Conservation (phyloP, 257 asterid genomes). For the Leonotis leonurus region DNA sequence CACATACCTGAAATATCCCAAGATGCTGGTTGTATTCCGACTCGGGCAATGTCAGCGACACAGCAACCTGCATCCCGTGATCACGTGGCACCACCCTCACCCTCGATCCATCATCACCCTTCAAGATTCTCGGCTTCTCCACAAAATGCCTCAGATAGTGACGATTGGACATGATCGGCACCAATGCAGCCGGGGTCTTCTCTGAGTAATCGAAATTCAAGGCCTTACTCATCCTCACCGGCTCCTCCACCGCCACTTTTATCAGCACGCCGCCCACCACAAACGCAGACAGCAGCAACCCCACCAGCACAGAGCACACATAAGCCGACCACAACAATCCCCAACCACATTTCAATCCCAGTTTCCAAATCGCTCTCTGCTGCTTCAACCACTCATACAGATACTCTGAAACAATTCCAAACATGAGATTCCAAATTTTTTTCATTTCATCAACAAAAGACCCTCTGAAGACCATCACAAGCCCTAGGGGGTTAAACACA, state of each 20-base stretch:
- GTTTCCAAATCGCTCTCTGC: constrained; percentile 51
- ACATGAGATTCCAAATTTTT: constrained; percentile 26
- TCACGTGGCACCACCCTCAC: constrained; percentile 56
- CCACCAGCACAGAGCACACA: constrained; percentile 61
- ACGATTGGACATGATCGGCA: constrained; percentile 39
- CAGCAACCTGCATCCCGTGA: constrained; percentile 68
- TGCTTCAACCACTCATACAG: constrained; percentile 53
- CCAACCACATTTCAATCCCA: constrained; percentile 74
- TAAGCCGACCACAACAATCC: constrained; percentile 84
- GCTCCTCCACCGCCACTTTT: constrained; percentile 61
- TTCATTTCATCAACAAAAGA: constrained; percentile 25
- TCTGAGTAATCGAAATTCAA: constrained; percentile 86
- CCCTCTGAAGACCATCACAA: constrained; percentile 29
- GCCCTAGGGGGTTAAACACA: constrained; percentile 58
- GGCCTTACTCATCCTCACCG: constrained; percentile 43
- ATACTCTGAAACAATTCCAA: constrained; percentile 23
- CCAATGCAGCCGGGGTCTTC: constrained; percentile 73
- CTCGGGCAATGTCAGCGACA: constrained; percentile 65
- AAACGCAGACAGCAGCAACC: constrained; percentile 59
- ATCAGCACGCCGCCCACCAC: constrained; percentile 55
- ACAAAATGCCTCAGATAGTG: constrained; percentile 24
- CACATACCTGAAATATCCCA: constrained; percentile 74
- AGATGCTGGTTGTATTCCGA: constrained; percentile 82
- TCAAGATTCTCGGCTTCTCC: constrained; percentile 32
- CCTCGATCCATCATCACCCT: constrained; percentile 34